These are phyloP conservation scores for Eucalyptus coolabah DNA, from an alignment of 345 rosid genomes.

Conservation along the genomic window DNA sequence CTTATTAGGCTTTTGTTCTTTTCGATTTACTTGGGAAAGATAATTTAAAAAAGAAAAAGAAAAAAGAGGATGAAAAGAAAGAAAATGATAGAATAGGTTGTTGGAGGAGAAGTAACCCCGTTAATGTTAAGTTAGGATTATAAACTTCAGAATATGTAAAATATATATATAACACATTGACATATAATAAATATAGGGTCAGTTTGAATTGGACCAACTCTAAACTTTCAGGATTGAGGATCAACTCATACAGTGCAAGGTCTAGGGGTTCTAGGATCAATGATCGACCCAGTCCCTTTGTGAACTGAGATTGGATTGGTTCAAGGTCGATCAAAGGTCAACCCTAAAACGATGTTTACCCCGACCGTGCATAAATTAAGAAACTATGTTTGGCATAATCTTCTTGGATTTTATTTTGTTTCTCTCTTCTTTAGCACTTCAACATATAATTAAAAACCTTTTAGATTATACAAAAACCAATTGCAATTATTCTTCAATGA, in stretches of 20 bases:
- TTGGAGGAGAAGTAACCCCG: accelerated
- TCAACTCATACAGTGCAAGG: accelerated
- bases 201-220: accelerated
- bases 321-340: no score
- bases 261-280: accelerated
- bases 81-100: accelerated
- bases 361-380: neutral
- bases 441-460: no score
- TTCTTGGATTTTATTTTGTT: neutral
- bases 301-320: accelerated
- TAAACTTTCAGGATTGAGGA: accelerated
- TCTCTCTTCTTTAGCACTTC: neutral
- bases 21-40: no score
- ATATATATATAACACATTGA: no score
- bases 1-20: accelerated
- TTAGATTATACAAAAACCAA: neutral
- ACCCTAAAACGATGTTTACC: accelerated
- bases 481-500: neutral
- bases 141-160: no score
- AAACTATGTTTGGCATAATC: neutral
- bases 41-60: no score
- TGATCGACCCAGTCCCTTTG: accelerated
- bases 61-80: no score
- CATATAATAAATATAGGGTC: no score
- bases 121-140: no score